Evolutionary conservation across 2,329 filamentous ascomycete species (phyloP).

Genomic region (Xylaria digitata): DNA sequence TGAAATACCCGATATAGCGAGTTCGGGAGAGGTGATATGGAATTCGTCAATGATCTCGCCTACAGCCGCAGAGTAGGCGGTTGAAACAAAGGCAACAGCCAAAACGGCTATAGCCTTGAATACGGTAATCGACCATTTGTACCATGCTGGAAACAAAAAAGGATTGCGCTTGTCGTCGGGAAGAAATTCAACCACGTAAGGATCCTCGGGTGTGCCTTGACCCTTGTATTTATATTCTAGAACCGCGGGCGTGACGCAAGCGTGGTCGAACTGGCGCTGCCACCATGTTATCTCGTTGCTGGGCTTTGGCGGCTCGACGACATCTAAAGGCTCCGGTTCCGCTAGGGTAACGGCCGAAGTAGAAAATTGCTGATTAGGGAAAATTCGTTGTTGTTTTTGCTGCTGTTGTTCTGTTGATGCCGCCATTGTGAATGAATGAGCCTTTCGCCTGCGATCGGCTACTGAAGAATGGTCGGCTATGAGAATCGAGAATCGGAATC

Average conservation of each 20-base stretch:
- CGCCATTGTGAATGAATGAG: conserved; percentile 34
- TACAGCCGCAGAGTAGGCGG: conserved; percentile 72
- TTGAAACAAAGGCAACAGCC: conserved; percentile 76
- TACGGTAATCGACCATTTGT: conserved; percentile 74
- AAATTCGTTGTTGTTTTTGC: conserved; percentile 24
- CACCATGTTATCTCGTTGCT: conserved; percentile 58
- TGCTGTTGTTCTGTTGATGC: conserved; percentile 11
- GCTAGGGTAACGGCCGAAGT: conserved; percentile 40
- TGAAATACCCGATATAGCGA: conserved; percentile 64
- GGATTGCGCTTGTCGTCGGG: conserved; percentile 75
- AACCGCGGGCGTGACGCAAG: conserved; percentile 67
- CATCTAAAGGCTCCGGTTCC: conserved; percentile 41
- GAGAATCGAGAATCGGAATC: conserved; percentile 21
- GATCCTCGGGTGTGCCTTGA: conserved; percentile 72
- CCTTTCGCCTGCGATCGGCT: conserved; percentile 38
- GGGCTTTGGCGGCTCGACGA: conserved; percentile 55
- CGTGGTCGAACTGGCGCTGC: conserved; percentile 67
- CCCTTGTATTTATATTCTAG: conserved; percentile 67
- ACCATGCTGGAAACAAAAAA: conserved; percentile 60
- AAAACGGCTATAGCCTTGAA: conserved; percentile 74
- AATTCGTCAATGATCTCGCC: conserved; percentile 67
- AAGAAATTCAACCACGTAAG: conserved; percentile 76
- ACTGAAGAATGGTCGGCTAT: conserved; percentile 28
- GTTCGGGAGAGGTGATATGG: conserved; percentile 55
- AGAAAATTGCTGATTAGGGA: conserved; percentile 34